Evolutionary conservation across 495 filamentous ascomycete species (phyloP), one percentile per base, ranked within the genome.

Genomic region (Letharia lupina): DNA sequence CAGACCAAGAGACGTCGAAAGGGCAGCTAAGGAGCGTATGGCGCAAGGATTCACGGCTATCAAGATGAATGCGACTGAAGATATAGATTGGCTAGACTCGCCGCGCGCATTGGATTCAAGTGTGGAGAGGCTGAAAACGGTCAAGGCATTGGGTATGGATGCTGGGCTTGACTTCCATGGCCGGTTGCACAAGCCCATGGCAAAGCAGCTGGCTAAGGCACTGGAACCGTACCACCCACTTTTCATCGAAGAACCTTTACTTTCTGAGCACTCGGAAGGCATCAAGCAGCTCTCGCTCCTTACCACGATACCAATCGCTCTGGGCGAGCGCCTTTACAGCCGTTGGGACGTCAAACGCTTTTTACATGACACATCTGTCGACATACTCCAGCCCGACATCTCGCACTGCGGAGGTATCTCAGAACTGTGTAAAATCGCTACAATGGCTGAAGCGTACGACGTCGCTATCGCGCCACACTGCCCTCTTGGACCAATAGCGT

Each of bases 21-120:
- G 65, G 4, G 85, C 87, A 73, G 89, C 85, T 78, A 81, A 85
- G 69, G 81, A 77, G 18, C 86, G 89, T 33, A 81, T 84, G 69
- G 81, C 77, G 39, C 89, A 92, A 74, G 89, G 89, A 7, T 89
- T 91, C 75, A 85, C 79, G 41, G 80, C 84, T 9, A 79, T 91
- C 64, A 92, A 91, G 73, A 93, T 93, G 89, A 93, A 93, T 70
- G 89, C 84, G 20, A 91, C 89, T 6, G 89, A 86, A 72, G 89
- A 90, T 69, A 75, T 91, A 37, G 87, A 87, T 66, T 93, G 89
- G 89, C 79, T 92, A 5, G 89, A 92, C 74, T 88, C 87, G 10
- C 89, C 89, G 11, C 72, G 77, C 15, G 82, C 78, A 3, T 77
- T 93, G 4, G 78, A 87, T n/a, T 77, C 82, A 31, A 85, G 81